Evolutionary conservation across 2,329 filamentous ascomycete species (phyloP).

Genomic region (Diaporthe humulicola): DNA sequence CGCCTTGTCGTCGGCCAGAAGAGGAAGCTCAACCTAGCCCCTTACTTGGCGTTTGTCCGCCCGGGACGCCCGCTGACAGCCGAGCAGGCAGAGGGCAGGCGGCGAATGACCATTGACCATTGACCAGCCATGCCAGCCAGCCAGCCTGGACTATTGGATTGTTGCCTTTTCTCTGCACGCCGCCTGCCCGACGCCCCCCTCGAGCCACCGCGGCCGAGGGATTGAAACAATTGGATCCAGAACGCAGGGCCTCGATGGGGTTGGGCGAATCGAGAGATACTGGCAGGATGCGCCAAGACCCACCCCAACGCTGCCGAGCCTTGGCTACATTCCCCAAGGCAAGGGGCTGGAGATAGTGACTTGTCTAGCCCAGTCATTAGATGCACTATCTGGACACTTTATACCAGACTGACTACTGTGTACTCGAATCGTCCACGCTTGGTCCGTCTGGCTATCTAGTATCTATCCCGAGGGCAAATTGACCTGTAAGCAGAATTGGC

Average conservation of each 20-base stretch:
- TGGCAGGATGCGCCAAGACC: slow-evolving; percentile 25
- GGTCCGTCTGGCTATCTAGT: background rate
- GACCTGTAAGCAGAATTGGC: slow-evolving; percentile 14
- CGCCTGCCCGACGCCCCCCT: background rate
- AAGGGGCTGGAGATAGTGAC: slow-evolving; percentile 28
- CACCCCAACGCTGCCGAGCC: slow-evolving; percentile 26
- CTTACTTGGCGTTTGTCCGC: slow-evolving; percentile 19
- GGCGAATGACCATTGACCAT: slow-evolving; percentile 14
- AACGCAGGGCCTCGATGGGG: background rate
- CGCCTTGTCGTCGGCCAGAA: slow-evolving; percentile 21
- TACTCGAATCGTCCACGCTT: background rate
- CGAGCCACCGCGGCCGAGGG: background rate
- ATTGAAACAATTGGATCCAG: slow-evolving; percentile 22
- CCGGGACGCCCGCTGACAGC: slow-evolving; percentile 22
- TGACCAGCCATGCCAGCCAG: too few relatives aligned
- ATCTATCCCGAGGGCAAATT: background rate
- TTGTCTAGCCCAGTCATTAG: slow-evolving; percentile 19
- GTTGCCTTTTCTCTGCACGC: background rate
- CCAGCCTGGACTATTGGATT: background rate
- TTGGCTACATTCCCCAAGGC: slow-evolving; percentile 14
- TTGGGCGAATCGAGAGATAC: slow-evolving; percentile 3
- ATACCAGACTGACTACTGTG: slow-evolving; percentile 22
- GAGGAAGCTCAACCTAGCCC: slow-evolving; percentile 28
- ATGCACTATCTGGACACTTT: slow-evolving; percentile 8
- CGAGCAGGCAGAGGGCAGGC: slow-evolving; percentile 4